Conservation (phyloP, 2,329 filamentous ascomycete genomes). For the Claviceps cyperi region DNA sequence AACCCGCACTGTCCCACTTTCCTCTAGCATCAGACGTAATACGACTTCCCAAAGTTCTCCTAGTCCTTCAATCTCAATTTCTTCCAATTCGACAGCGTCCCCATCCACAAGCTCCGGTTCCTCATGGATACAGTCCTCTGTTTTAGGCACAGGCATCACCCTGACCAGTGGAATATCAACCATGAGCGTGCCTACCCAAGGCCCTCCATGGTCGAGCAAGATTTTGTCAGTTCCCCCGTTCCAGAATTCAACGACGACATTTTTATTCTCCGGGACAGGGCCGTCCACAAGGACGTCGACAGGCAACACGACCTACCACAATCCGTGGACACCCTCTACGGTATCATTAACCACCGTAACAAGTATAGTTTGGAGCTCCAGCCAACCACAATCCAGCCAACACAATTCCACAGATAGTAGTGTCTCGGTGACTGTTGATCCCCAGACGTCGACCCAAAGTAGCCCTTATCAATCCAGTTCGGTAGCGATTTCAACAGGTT, state of each 20-base stretch:
- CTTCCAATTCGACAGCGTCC: not conserved
- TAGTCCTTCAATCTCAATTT: not conserved
- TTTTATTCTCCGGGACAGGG: slow-evolving; percentile 10
- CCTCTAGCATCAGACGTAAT: not conserved
- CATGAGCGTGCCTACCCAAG: not conserved
- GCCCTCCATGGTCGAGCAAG: not conserved
- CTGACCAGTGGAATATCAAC: not conserved
- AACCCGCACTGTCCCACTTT: not conserved
- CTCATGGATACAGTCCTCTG: slow-evolving; percentile 1
- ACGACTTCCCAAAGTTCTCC: not conserved
- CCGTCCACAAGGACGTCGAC: not conserved
- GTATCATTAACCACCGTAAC: not conserved
- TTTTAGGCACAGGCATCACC: not conserved
- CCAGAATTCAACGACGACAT: slow-evolving; percentile 1
- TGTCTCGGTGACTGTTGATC: not conserved
- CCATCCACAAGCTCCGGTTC: not conserved
- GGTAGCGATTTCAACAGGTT: not conserved
- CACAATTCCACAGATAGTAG: not conserved
- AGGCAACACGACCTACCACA: not conserved
- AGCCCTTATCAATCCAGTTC: slow-evolving; percentile 1
- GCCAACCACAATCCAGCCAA: not conserved
- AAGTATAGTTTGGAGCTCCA: not conserved
- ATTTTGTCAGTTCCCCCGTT: slow-evolving; percentile 1
- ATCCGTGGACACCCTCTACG: not conserved
- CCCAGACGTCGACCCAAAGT: not conserved